Evolutionary conservation across 2,329 filamentous ascomycete genomes (phyloP), one percentile per base, ranked within the genome.

Genomic region (Fusarium nematophilum): DNA sequence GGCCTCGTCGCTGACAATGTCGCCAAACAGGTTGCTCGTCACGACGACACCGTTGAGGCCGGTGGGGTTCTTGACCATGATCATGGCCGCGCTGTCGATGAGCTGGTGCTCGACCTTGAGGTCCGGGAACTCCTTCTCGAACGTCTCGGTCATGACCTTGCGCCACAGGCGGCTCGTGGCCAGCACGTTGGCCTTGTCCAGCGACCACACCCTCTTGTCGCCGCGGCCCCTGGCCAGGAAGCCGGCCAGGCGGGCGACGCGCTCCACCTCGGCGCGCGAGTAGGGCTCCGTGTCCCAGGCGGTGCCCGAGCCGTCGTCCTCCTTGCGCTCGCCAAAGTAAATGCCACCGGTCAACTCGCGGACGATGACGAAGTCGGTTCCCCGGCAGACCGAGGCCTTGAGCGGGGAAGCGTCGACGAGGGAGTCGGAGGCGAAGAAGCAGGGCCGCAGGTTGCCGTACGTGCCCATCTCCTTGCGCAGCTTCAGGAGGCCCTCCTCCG

Each of bases 111-210:
- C 86, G 36, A 96, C 79, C 80, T 91, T 86, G 38, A 97, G 78
- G 74, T 94, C 86, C 3, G 94, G 93, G 80, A 96, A 98, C 82
- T 97, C 94, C 65, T 89, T 89, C 66, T 83, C 85, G 84, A 97
- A 94, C 54, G 93, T 84, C 79, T 97, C 91, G 33, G 86, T 88
- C 37, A 97, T 90, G 3, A 90, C 90, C 80, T 91, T 93, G 59
- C 94, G 84, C 94, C 94, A 98, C 69, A 98, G 81, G 34, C 94
- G 82, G 73, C 88, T 92, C 11, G 93, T 97, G 2, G 94, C 94
- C 63, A 98, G 85, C 44, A 98, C 94, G 73, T 98, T 98, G 51
- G 94, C 95, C 87, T 98, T 98, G 79, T 98, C 95, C 71, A 97
- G 80, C 72, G 87, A 92, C 89, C 87, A 92, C 39, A 97, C 92